phyloP scores from a whole-genome alignment of 495 filamentous ascomycete genomes.

The Penicillium fimorum region DNA sequence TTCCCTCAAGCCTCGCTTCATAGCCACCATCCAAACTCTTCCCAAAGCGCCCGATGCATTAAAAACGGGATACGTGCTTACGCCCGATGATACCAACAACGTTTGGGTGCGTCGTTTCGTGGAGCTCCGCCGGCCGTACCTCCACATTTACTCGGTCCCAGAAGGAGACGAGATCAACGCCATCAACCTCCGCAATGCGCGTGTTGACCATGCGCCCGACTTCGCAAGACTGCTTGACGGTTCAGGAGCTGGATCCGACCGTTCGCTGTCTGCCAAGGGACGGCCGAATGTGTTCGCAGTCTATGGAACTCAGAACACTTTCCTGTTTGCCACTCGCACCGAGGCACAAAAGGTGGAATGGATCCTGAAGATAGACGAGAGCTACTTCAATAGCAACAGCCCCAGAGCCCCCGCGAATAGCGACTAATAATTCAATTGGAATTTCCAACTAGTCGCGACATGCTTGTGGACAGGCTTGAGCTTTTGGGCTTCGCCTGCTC shows the following conservation, averaged over 20 bases:
- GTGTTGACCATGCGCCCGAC: conserved; percentile 85
- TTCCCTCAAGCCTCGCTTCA: conserved; percentile 53
- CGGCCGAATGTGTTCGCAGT: conserved; percentile 82
- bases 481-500: conserved; percentile 14
- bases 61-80: conserved; percentile 81
- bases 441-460: neutral
- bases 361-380: conserved; percentile 76
- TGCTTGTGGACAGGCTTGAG: neutral
- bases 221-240: conserved; percentile 72
- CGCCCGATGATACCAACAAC: conserved; percentile 65
- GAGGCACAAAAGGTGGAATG: conserved; percentile 92
- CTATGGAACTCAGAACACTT: conserved; percentile 90
- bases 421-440: conserved; percentile 8
- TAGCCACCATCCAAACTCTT: conserved; percentile 67
- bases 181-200: conserved; percentile 78
- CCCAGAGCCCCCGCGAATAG: conserved; percentile 29
- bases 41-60: conserved; percentile 72
- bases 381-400: conserved; percentile 50
- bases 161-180: conserved; percentile 88
- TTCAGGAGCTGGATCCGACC: conserved; percentile 30
- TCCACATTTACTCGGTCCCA: conserved; percentile 79
- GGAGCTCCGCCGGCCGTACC: conserved; percentile 86
- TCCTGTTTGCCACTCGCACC: conserved; percentile 83
- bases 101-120: conserved; percentile 90
- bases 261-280: conserved; percentile 46